Evolutionary conservation across 1,284 basidiomycete species (phyloP).

Genomic region (Puccinia novopanici): DNA sequence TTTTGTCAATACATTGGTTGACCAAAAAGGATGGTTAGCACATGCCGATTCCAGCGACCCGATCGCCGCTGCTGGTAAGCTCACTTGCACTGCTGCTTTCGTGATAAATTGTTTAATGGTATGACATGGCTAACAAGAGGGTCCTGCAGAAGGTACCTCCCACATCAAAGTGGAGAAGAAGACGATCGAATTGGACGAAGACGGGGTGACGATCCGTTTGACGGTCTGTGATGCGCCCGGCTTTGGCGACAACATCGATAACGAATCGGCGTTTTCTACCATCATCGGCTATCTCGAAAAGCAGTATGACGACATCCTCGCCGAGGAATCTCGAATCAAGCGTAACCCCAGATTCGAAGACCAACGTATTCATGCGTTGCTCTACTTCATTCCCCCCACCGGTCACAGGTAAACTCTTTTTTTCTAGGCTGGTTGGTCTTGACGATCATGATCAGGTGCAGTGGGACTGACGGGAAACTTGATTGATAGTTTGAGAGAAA

Average conservation of each 20-base stretch:
- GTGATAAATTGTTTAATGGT: too few relatives aligned
- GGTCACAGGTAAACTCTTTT: conserved; percentile 66
- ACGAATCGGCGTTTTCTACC: conserved; percentile 72
- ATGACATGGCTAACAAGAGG: not conserved
- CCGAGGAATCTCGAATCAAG: conserved; percentile 98
- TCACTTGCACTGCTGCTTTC: not conserved
- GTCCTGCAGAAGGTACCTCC: conserved; percentile 55
- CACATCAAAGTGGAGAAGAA: conserved; percentile 57
- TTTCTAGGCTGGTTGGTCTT: not conserved
- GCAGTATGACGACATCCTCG: conserved; percentile 98
- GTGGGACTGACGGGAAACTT: not conserved
- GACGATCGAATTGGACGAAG: conserved; percentile 82
- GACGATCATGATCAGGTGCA: not conserved
- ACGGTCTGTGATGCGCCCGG: conserved; percentile 99
- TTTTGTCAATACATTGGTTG: conserved; percentile 85
- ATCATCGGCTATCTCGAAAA: conserved; percentile 96
- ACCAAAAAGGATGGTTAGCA: conserved; percentile 48
- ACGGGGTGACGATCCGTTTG: conserved; percentile 94
- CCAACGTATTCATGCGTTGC: conserved; percentile 85
- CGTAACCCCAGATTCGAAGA: conserved; percentile 99
- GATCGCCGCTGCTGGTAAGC: conserved; percentile 44
- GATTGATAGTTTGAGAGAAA: conserved; percentile 71
- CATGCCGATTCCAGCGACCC: conserved; percentile 49
- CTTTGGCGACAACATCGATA: conserved; percentile 98
- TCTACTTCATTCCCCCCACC: conserved; percentile 97